Base-by-base conservation (phyloP, 805 yeast species). In the Huiozyma naganishii region DNA sequence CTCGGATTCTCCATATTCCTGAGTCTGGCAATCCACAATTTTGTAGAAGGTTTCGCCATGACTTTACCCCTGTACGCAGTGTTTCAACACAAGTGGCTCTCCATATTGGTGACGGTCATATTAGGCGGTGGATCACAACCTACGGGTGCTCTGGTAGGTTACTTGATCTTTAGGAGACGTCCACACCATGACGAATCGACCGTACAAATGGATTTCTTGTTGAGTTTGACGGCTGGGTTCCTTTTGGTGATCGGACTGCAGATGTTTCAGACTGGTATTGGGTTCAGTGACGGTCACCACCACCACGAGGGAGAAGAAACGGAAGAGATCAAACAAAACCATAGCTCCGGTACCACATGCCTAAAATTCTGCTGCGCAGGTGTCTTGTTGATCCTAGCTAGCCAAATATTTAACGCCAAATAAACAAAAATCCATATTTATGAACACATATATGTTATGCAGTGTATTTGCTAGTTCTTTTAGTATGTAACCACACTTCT, bases 31-130 rank as follows among this genome's bases (percentile, higher is more conserved):
- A 76, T 92, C 29, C 98, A 90, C 65, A 92, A 92, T 61, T 80
- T 87, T 52, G 81, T 89, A 23, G 98, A 90, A 61, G 98, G 97
- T 0, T 88, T 92, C 59, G 78, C 92, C 11, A 89, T 90, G 84
- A 86, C 95, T 10, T 69, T 89, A 39, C 97, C 97, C 0, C 68
- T 90, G 30, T 92, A 82, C 58, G 74, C 89, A 41, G 86, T 94
- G 7, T 69, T 90, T 48, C 68, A 75, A 37, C 71, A 77, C 1
- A 68, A 85, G 38, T 53, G 64, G 28, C 71, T 75, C 50, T 95
- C 97, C 0, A 65, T 87, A 8, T 49, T 71, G 0, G 72, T 82
- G 6, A 74, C 89, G 11, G 77, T 84, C 1, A 43, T 80, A 0
- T 64, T 90, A 12, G 97, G 96, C 4, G 89, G 90, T 0, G 69